Conservation (phyloP, 306 rosid genomes). For the Delonix regia region DNA sequence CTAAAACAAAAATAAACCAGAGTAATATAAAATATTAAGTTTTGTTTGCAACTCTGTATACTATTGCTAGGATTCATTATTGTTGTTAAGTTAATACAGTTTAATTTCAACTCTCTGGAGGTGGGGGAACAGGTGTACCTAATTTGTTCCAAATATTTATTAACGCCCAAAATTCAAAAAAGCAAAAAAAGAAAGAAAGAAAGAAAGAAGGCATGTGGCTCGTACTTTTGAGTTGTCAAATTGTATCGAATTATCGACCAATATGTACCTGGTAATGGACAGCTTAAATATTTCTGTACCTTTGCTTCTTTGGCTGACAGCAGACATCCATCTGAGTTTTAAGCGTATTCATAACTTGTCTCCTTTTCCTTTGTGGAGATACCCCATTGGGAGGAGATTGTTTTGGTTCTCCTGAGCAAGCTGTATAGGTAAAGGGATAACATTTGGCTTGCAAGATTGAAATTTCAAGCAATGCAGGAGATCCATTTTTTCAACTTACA, state of each 20-base stretch:
- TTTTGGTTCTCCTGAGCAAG: constrained; percentile 5
- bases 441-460: background rate
- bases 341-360: background rate
- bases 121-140: background rate
- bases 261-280: background rate
- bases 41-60: background rate
- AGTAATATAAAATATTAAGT: background rate
- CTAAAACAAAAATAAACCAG: background rate
- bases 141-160: background rate
- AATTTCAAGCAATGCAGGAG: background rate
- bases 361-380: constrained; percentile 20
- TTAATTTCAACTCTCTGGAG: background rate
- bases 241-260: background rate
- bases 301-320: background rate
- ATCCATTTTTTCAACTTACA: background rate
- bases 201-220: background rate
- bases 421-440: constrained; percentile 4
- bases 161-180: no score
- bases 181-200: no score
- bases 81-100: background rate
- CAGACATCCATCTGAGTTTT: background rate
- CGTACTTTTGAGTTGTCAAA: background rate
- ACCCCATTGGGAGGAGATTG: background rate
- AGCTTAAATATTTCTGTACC: background rate
- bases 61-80: background rate